These are phyloP conservation scores for Colletotrichum tofieldiae DNA, from an alignment of 2,329 filamentous ascomycete genomes.

Conservation along the genomic window DNA sequence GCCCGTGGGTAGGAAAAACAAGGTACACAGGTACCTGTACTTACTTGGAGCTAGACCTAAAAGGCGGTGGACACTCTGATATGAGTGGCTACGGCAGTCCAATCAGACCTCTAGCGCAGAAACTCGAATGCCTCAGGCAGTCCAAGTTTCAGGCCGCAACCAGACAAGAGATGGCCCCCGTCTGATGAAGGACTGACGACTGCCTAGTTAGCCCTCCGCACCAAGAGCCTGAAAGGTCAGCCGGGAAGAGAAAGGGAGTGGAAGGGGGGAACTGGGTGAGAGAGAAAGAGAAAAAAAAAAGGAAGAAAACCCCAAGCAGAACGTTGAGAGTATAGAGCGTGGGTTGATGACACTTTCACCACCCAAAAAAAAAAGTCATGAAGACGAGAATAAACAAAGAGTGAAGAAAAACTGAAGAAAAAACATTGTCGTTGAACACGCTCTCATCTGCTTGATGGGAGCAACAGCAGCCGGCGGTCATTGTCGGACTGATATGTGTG, in stretches of 20 bases:
- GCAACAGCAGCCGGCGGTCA: conserved; percentile 9
- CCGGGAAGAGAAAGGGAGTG: conserved; percentile 18
- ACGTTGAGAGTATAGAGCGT: not conserved
- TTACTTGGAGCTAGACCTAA: conserved; percentile 43
- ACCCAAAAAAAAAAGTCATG: not conserved
- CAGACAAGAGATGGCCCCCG: conserved; percentile 37
- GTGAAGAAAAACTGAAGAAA: not conserved
- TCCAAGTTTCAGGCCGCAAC: conserved; percentile 44
- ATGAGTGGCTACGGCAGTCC: conserved; percentile 42
- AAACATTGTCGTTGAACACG: not conserved
- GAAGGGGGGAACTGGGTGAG: not conserved
- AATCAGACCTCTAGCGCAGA: conserved; percentile 37
- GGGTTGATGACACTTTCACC: conserved; percentile 1
- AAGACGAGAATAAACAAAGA: not conserved
- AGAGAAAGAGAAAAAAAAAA: not conserved
- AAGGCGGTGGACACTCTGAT: conserved; percentile 43
- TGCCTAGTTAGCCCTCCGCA: conserved; percentile 39
- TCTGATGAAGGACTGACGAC: conserved; percentile 40
- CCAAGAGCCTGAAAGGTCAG: conserved; percentile 22
- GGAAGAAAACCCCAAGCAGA: not conserved
- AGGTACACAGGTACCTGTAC: conserved; percentile 44
- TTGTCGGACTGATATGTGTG: conserved; percentile 4
- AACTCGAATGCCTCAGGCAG: conserved; percentile 42
- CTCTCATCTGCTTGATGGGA: conserved; percentile 19
- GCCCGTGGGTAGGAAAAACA: conserved; percentile 37